These are phyloP conservation scores for Colletotrichum higginsianum DNA, from an alignment of 2,329 filamentous ascomycete species.

Conservation along the genomic window DNA sequence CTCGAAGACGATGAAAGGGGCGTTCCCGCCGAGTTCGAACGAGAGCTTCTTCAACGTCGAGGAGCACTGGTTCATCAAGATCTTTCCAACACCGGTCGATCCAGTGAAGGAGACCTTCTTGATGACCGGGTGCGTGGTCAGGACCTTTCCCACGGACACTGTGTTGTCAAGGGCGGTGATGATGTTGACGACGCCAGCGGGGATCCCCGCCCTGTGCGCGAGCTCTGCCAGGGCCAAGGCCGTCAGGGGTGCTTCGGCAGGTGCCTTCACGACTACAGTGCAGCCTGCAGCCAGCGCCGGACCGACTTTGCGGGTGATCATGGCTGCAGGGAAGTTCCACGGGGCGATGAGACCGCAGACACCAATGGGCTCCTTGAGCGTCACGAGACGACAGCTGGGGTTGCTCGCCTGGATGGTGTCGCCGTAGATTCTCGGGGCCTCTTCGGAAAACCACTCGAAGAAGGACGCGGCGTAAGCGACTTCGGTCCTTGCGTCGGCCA, in stretches of 20 bases:
- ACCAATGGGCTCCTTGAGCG: slow-evolving; percentile 81
- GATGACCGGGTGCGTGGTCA: slow-evolving; percentile 78
- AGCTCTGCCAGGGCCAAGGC: slow-evolving; percentile 77
- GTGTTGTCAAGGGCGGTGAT: slow-evolving; percentile 70
- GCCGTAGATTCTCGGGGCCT: slow-evolving; percentile 72
- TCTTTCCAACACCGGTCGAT: slow-evolving; percentile 78
- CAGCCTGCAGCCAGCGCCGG: slow-evolving; percentile 79
- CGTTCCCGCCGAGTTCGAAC: slow-evolving; percentile 78
- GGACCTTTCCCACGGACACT: slow-evolving; percentile 69
- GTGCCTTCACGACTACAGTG: slow-evolving; percentile 75
- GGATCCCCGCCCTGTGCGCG: slow-evolving; percentile 82
- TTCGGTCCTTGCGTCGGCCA: slow-evolving; percentile 73
- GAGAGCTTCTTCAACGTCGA: slow-evolving; percentile 77
- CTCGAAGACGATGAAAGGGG: slow-evolving; percentile 74
- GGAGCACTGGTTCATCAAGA: slow-evolving; percentile 83
- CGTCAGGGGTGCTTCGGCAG: slow-evolving; percentile 77
- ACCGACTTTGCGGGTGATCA: slow-evolving; percentile 78
- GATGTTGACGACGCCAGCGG: slow-evolving; percentile 83
- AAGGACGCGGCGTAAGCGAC: slow-evolving; percentile 72
- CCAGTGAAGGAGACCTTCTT: slow-evolving; percentile 88
- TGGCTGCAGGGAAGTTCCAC: slow-evolving; percentile 76
- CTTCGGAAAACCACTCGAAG: slow-evolving; percentile 76
- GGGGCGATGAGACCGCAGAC: slow-evolving; percentile 83
- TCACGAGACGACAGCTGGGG: slow-evolving; percentile 70
- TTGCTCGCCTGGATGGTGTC: slow-evolving; percentile 73